A percentile compares a stretch with the other conserved stretches of the same genome.
Conservation (phyloP, 257 asterid species). For the Perilla frutescens region DNA sequence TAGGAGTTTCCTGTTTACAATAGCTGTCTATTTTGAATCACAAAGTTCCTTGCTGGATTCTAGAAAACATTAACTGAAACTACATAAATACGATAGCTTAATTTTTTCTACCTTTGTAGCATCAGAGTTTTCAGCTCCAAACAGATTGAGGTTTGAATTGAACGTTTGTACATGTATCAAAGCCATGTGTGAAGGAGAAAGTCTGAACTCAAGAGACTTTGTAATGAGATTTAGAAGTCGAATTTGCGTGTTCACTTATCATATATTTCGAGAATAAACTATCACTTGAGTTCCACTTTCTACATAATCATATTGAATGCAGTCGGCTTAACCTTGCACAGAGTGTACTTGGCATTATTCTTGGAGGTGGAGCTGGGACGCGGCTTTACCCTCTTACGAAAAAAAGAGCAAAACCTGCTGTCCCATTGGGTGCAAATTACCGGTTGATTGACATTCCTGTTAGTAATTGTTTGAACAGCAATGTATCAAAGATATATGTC, state of each 20-base stretch:
- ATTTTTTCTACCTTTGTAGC: background rate
- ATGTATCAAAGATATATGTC: slow-evolving; percentile 59
- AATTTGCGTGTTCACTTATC: background rate
- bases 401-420: slow-evolving; percentile 74
- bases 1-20: too few species aligned
- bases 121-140: background rate
- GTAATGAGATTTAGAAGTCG: background rate
- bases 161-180: background rate
- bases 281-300: slow-evolving; percentile 16
- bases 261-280: slow-evolving; percentile 23
- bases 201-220: background rate
- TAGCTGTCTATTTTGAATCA: background rate
- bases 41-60: background rate
- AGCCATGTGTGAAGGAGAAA: background rate
- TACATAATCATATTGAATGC: background rate
- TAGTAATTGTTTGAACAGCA: slow-evolving; percentile 70
- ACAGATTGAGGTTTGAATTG: background rate
- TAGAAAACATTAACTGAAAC: background rate
- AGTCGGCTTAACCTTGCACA: slow-evolving; percentile 36
- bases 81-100: background rate
- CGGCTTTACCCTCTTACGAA: slow-evolving; percentile 73
- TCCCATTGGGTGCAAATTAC: slow-evolving; percentile 72
- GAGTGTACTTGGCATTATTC: slow-evolving; percentile 76
- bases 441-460: slow-evolving; percentile 71
- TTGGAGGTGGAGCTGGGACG: slow-evolving; percentile 77